Evolutionary conservation across 1,139 yeast genomes (phyloP).

Genomic region (Candida glucosophila): DNA sequence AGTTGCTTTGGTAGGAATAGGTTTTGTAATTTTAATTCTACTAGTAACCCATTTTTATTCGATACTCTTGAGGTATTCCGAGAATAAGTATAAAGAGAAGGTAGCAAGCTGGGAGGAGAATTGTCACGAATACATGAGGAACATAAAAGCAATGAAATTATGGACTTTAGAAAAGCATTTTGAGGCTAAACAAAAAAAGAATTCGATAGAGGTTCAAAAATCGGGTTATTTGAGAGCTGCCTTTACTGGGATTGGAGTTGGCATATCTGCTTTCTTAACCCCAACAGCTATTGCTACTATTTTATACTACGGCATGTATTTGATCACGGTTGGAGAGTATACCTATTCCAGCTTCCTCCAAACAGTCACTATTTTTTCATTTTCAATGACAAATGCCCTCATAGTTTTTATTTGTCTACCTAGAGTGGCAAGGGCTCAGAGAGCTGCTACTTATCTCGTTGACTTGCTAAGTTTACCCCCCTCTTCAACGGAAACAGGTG

Average conservation of each 20-base stretch:
- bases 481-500: conserved; percentile 22
- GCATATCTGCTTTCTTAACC: conserved; percentile 44
- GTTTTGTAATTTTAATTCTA: conserved; percentile 59
- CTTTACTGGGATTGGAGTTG: conserved; percentile 55
- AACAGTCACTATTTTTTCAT: conserved; percentile 63
- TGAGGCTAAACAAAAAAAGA: conserved; percentile 18
- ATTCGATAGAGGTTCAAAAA: conserved; percentile 16
- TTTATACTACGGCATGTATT: conserved; percentile 65
- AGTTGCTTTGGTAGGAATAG: conserved; percentile 67
- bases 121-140: conserved; percentile 49
- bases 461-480: conserved; percentile 30
- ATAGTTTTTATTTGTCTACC: conserved; percentile 59
- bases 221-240: conserved; percentile 43
- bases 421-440: conserved; percentile 65
- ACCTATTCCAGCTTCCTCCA: conserved; percentile 49
- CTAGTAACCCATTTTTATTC: conserved; percentile 47
- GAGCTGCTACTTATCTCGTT: conserved; percentile 54
- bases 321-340: conserved; percentile 53
- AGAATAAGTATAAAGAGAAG: conserved; percentile 49
- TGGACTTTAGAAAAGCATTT: conserved; percentile 48
- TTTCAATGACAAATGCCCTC: conserved; percentile 62
- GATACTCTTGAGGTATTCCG: conserved; percentile 41
- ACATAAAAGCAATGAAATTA: conserved; percentile 56
- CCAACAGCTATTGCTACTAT: conserved; percentile 61
- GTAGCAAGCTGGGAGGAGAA: conserved; percentile 47